These are phyloP conservation scores for Monosporascus sp. DNA, from an alignment of 2,329 filamentous ascomycete genomes.

Conservation along the genomic window DNA sequence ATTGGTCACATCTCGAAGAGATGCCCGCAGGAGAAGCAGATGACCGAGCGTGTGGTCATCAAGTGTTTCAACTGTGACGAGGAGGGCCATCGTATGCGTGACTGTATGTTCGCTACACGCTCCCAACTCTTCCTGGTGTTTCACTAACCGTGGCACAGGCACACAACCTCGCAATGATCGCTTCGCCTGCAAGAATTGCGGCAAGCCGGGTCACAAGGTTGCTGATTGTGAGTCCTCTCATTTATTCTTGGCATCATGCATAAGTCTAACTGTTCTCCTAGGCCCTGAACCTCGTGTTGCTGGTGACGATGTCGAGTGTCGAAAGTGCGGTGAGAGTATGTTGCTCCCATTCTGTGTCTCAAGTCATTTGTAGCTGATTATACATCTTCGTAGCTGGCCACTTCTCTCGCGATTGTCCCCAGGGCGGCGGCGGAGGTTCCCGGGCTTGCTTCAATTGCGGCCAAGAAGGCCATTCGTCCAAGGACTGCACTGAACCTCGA, in stretches of 20 bases:
- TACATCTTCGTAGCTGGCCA: conserved; percentile 46
- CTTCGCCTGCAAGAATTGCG: conserved; percentile 65
- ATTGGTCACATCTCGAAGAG: conserved; percentile 56
- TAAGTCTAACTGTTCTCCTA: conserved; percentile 14
- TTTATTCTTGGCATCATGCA: conserved; percentile 7
- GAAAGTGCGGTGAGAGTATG: conserved; percentile 58
- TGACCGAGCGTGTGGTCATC: conserved; percentile 42
- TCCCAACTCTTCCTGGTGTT: background rate
- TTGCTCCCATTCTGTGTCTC: conserved; percentile 1
- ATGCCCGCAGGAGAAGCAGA: conserved; percentile 53
- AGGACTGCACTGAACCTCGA: conserved; percentile 43
- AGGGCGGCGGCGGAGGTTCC: conserved; percentile 48
- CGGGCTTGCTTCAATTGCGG: conserved; percentile 58
- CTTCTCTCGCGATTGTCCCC: conserved; percentile 58
- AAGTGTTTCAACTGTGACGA: conserved; percentile 61
- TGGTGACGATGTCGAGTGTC: conserved; percentile 55
- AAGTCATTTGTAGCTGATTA: conserved; percentile 6
- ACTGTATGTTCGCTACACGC: conserved; percentile 48
- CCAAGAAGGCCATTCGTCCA: conserved; percentile 51
- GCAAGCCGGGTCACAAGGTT: conserved; percentile 45
- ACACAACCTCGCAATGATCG: conserved; percentile 56
- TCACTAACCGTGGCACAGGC: conserved; percentile 32
- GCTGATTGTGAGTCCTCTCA: conserved; percentile 39
- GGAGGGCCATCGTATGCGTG: conserved; percentile 60
- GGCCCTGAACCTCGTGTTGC: conserved; percentile 54